Conservation (phyloP, 805 yeast species). For the Candida palmyrensis region DNA sequence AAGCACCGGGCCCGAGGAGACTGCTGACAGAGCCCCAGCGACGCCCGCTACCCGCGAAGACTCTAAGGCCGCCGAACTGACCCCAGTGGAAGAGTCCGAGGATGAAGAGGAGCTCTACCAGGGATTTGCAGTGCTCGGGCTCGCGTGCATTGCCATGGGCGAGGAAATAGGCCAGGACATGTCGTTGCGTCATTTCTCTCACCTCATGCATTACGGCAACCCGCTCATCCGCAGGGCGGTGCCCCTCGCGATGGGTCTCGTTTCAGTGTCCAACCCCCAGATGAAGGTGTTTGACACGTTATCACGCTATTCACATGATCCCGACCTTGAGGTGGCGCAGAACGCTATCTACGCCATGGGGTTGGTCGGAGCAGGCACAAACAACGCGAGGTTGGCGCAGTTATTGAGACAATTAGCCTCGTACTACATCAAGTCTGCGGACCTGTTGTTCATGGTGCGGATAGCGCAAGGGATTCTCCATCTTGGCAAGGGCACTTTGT, state of each 20-base stretch:
- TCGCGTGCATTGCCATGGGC: conserved; percentile 94
- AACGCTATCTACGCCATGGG: conserved; percentile 98
- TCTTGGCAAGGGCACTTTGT: conserved; percentile 92
- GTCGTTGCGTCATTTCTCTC: conserved; percentile 96
- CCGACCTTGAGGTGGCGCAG: conserved; percentile 88
- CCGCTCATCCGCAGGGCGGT: conserved; percentile 87
- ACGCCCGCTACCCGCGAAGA: conserved; percentile 11
- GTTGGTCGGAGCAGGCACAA: conserved; percentile 96
- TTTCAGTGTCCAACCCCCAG: conserved; percentile 90
- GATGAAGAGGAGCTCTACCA: conserved; percentile 58
- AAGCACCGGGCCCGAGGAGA: conserved; percentile 7
- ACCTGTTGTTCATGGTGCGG: conserved; percentile 87
- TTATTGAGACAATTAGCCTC: conserved; percentile 90
- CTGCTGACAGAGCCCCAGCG: neutral
- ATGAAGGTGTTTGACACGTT: conserved; percentile 96
- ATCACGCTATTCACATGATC: conserved; percentile 94
- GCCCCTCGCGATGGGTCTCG: conserved; percentile 96
- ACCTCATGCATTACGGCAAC: conserved; percentile 96
- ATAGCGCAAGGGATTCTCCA: conserved; percentile 93
- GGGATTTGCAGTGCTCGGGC: conserved; percentile 90
- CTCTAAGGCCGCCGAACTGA: conserved; percentile 14
- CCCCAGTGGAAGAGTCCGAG: conserved; percentile 19
- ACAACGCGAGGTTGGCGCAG: conserved; percentile 96
- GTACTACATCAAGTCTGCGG: conserved; percentile 86
- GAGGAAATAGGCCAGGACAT: conserved; percentile 97